phyloP scores from a whole-genome alignment of 2,329 filamentous ascomycete species.

The Macrophomina tecta region DNA sequence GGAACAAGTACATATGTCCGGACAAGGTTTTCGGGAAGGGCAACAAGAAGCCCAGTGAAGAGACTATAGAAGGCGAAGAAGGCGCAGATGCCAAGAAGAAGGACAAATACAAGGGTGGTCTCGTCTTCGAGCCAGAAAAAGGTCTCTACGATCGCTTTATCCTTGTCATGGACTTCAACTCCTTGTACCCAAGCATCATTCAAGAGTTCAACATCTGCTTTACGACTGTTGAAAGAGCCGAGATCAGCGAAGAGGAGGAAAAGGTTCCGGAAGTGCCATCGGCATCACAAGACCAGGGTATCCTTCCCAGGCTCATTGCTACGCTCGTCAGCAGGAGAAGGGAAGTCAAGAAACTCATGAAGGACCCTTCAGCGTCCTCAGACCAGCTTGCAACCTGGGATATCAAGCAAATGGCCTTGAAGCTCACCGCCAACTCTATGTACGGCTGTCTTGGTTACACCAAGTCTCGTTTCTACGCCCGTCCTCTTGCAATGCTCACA shows the following conservation, averaged over 20 bases:
- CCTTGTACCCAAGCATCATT: conserved; percentile 96
- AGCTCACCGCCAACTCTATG: conserved; percentile 99
- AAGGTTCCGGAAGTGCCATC: conserved; percentile 84
- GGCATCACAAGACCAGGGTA: conserved; percentile 75
- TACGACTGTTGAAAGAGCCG: conserved; percentile 85
- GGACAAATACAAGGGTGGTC: conserved; percentile 98
- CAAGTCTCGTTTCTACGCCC: conserved; percentile 95
- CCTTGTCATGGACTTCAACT: conserved; percentile 99
- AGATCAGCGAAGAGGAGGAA: conserved; percentile 81
- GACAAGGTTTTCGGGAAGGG: conserved; percentile 88
- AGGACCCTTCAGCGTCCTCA: conserved; percentile 81
- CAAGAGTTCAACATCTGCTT: conserved; percentile 99
- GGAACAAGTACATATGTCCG: conserved; percentile 96
- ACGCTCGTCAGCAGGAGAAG: conserved; percentile 87
- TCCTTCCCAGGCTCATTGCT: conserved; percentile 88
- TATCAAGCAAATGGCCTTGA: conserved; percentile 95
- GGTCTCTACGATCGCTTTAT: conserved; percentile 98
- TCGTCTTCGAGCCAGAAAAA: conserved; percentile 97
- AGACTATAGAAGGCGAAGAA: conserved; percentile 71
- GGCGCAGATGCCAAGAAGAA: conserved; percentile 86
- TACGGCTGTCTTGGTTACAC: conserved; percentile 98
- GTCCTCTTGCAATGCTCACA: conserved; percentile 91
- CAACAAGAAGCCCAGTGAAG: conserved; percentile 74
- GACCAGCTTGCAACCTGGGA: conserved; percentile 95
- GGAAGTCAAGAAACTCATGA: conserved; percentile 97